phyloP scores from a whole-genome alignment of 192 early-diverging fungal genomes.

The Neocallimastix lanati region DNA sequence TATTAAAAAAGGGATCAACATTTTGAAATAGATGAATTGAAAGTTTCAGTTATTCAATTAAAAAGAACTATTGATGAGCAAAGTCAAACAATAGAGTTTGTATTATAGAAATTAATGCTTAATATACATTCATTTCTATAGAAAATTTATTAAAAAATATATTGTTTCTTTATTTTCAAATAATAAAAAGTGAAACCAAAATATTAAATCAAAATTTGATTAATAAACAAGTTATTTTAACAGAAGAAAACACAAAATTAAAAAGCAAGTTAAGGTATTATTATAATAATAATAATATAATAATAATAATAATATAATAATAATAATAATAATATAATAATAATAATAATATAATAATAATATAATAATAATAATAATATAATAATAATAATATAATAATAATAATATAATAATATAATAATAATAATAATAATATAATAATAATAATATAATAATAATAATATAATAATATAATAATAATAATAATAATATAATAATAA shows the following conservation, averaged over 20 bases:
- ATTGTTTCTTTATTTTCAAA: too few species aligned
- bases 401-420: too few species aligned
- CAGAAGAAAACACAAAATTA: background rate
- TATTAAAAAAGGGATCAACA: background rate
- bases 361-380: too few species aligned
- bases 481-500: too few species aligned
- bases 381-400: too few species aligned
- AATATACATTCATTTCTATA: too few species aligned
- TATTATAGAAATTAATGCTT: background rate
- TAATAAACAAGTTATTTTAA: background rate
- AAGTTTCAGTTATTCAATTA: background rate
- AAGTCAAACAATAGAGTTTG: background rate
- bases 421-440: too few species aligned
- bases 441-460: too few species aligned
- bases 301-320: background rate
- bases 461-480: too few species aligned
- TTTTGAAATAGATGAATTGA: background rate
- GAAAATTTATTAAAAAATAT: too few species aligned
- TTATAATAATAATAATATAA: background rate
- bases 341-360: background rate
- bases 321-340: background rate
- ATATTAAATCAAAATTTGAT: background rate
- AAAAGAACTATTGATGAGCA: background rate
- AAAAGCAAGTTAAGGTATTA: background rate
- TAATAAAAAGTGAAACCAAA: background rate